These are phyloP conservation scores for Phytophthora nicotianae DNA, from an alignment of 352 stramenopile species.

Conservation along the genomic window DNA sequence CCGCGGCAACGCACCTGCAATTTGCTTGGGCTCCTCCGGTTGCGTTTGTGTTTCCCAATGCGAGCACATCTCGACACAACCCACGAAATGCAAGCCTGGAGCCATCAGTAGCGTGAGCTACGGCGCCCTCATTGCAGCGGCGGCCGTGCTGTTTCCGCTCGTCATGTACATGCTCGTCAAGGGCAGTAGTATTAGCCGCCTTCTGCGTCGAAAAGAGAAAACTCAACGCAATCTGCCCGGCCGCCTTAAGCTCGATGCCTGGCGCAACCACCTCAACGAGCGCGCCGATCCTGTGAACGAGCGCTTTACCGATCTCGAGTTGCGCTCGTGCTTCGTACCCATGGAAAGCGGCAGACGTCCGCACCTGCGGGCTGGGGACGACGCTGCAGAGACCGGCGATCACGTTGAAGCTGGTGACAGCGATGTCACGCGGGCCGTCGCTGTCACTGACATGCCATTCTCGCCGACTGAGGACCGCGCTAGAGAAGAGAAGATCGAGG, in stretches of 20 bases:
- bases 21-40: constrained; percentile 14
- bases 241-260: constrained; percentile 27
- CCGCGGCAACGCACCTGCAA: constrained; percentile 5
- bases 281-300: constrained; percentile 20
- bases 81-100: constrained; percentile 14
- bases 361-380: constrained; percentile 1
- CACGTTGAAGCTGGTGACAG: constrained; percentile 21
- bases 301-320: constrained; percentile 27
- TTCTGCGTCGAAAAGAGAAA: constrained; percentile 9
- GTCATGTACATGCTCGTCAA: constrained; percentile 25
- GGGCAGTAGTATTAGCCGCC: constrained; percentile 13
- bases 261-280: constrained; percentile 27
- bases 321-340: constrained; percentile 34
- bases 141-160: constrained; percentile 21
- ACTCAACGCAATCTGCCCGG: constrained; percentile 16
- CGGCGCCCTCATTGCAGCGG: constrained; percentile 10
- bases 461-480: constrained; percentile 2
- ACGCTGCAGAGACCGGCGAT: constrained; percentile 21
- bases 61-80: constrained; percentile 20
- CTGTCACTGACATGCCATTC: constrained; percentile 20
- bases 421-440: constrained; percentile 18
- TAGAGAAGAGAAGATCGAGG: neutral
- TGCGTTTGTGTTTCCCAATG: constrained; percentile 31
- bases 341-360: constrained; percentile 19
- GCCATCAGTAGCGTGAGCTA: neutral